Conservation (phyloP, 768 basidiomycete genomes). For the Saitozyma podzolica region DNA sequence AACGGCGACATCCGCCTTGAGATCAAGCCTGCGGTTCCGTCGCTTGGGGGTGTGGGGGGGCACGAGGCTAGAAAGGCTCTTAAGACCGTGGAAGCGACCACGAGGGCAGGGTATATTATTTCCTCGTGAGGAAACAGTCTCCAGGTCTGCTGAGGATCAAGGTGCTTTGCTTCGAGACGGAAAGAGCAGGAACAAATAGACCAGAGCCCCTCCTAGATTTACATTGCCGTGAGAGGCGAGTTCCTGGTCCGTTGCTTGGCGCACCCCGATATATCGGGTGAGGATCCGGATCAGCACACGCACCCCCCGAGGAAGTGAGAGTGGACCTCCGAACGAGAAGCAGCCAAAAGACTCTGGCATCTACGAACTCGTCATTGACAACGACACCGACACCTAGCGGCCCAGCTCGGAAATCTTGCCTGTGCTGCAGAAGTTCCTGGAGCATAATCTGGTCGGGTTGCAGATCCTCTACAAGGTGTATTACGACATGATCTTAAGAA, state of each 20-base stretch:
- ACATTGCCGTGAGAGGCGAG: conserved; percentile 57
- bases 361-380: conserved; percentile 85
- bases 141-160: too few species aligned
- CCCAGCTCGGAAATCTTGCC: conserved; percentile 68
- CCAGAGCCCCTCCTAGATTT: conserved; percentile 48
- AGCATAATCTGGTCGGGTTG: conserved; percentile 73
- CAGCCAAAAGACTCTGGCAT: conserved; percentile 52
- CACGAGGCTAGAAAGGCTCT: too few species aligned
- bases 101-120: too few species aligned
- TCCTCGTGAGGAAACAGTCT: too few species aligned
- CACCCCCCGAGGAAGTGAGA: conserved; percentile 31
- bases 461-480: conserved; percentile 59
- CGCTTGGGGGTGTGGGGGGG: too few species aligned
- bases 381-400: conserved; percentile 74
- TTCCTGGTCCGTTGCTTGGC: conserved; percentile 63
- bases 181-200: too few species aligned
- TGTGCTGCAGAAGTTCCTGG: conserved; percentile 63
- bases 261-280: conserved; percentile 54
- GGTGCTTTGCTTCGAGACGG: too few species aligned
- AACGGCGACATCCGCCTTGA: too few species aligned
- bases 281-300: conserved; percentile 57
- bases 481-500: conserved; percentile 53
- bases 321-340: conserved; percentile 30
- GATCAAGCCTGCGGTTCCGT: too few species aligned
- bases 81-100: too few species aligned